These are phyloP conservation scores for Phellopilus nigrolimitatus DNA, from an alignment of 1,284 basidiomycete species.

Conservation along the genomic window DNA sequence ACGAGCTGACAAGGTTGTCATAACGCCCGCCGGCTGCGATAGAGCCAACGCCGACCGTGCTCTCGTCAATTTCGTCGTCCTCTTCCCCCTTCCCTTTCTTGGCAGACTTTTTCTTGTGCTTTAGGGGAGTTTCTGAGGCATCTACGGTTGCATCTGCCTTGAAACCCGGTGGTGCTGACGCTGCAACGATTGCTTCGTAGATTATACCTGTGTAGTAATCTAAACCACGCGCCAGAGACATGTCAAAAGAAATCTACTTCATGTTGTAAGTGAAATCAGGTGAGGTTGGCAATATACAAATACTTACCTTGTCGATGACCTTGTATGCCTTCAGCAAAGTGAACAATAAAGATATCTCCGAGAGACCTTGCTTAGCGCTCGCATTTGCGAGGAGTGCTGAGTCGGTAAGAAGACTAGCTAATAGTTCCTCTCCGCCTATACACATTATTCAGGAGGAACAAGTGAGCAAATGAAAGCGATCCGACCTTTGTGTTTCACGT, in stretches of 20 bases:
- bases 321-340: constrained; percentile 80
- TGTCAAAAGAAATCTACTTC: constrained; percentile 85
- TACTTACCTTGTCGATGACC: constrained; percentile 67
- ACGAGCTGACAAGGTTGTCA: constrained; percentile 95
- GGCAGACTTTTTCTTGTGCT: constrained; percentile 47
- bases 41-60: constrained; percentile 90
- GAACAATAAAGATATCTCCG: constrained; percentile 91
- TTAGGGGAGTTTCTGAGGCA: constrained; percentile 25
- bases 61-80: constrained; percentile 88
- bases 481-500: constrained; percentile 89
- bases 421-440: constrained; percentile 72
- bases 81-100: constrained; percentile 47
- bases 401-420: constrained; percentile 74
- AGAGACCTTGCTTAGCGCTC: constrained; percentile 78
- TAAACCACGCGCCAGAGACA: constrained; percentile 92
- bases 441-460: background rate
- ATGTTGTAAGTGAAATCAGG: constrained; percentile 14
- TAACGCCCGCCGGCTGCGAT: constrained; percentile 97
- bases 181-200: constrained; percentile 94
- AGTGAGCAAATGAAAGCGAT: background rate
- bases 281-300: background rate
- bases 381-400: constrained; percentile 62
- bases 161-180: constrained; percentile 86
- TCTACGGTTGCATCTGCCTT: constrained; percentile 42
- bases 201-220: constrained; percentile 99